Base-by-base conservation (phyloP, 148 eudicot species). In the Amaranthus palmeri region DNA sequence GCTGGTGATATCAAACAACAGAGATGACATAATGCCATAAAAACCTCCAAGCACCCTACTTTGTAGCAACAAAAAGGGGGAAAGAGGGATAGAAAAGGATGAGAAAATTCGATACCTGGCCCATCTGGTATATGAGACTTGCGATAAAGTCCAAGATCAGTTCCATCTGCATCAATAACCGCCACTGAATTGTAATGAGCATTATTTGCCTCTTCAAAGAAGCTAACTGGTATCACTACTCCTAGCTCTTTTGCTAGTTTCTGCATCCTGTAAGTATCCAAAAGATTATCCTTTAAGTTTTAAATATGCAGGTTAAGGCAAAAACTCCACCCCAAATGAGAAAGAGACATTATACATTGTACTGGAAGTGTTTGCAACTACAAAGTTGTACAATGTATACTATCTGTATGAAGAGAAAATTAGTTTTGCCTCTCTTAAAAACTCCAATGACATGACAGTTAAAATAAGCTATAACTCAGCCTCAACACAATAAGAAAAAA, bases 121-220 rank as follows among this genome's bases (percentile, higher is more conserved):
- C 99, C 99, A 82, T 95, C 99, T 56, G 96, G 99, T 69, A 95
- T 92, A 74, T 92, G 97, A 68, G 99, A 89, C 78, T 95, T 95
- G 44, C 99, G 92, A 66, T 91, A 95, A 14, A 92, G 78, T 83
- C 99, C 99, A 78, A 91, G 93, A 82, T 88, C 97, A 61, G 88
- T 82, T 3, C 99, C 99, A 78, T 95, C 97, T 78, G 97, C 96
- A 81, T 95, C 99, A 79, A 95, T 85, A 73, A 95, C 80, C n/a
- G 90, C 99, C 61, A 95, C 74, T 4, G 99, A 92, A 76, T 95
- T 95, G 80, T 88, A 95, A 81, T 85, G 96, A 68, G 97, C 97
- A 81, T 92, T 96, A 78, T 96, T 96, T 79, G 97, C 99, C 81
- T 88, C 93, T 83, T 96, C 99, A 79, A 96, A 91, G 77, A 96